Evolutionary conservation across 2,329 filamentous ascomycete genomes (phyloP), one percentile per base, ranked within the genome.

Genomic region (Botrytis squamosa): DNA sequence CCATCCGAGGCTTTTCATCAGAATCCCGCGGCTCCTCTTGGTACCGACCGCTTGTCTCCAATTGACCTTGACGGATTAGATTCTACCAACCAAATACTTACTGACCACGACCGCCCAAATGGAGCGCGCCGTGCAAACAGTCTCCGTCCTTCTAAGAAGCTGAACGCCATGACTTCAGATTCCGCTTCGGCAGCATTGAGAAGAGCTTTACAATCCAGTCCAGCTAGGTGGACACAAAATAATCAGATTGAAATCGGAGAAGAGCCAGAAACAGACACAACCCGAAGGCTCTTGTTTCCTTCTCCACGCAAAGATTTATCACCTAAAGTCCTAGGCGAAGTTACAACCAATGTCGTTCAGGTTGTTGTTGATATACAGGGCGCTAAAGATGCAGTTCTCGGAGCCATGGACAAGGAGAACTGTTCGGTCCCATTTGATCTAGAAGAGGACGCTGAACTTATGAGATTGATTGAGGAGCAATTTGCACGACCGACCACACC

Each of bases 211-310:
- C 78, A 80, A 77, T 78, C 83, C 76, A 82, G 82, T 80, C 80
- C 83, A 77, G 78, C 81, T 79, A 80, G 80, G 65, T 83, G 81
- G 74, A 88, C 87, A 44, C 86, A 84, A 25, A 83, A 87, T 67
- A 90, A 86, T 77, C 89, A 89, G 25, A 88, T 91, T 49, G 83
- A 85, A 29, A 44, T 52, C 42, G 76, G 88, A 9, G 85, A 86
- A 49, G 84, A 87, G 68, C 81, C 84, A n/a, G 82, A 83, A 20
- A 81, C 86, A 29, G 88, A 88, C 49, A 83, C 81, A 70, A 94
- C 92, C 0, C 87, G 92, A 75, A 87, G 93, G 74, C 82, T 95
- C 3, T 85, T 96, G 1, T 96, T 96, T 79, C 92, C 93, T 1
- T 94, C 92, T 0, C 93, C 93, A 3, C 87, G 90, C 62, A 92